Percentiles rank a stretch among this genome's conserved stretches.
phyloP scores from a whole-genome alignment of 2,329 filamentous ascomycete species.

The Penicillium olsonii region DNA sequence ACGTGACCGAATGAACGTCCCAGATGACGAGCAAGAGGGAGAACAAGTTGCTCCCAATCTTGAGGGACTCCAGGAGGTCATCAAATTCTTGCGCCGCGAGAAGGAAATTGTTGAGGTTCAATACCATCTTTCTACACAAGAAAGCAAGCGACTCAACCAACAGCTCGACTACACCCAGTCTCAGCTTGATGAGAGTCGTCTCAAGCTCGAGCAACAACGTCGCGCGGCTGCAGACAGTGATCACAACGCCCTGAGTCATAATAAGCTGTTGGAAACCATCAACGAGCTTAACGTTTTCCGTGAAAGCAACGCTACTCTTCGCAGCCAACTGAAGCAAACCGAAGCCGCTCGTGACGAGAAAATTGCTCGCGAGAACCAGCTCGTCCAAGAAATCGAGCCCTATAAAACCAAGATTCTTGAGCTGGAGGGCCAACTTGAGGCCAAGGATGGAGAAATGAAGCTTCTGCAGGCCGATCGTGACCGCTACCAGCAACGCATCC shows the following conservation, averaged over 20 bases:
- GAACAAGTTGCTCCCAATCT: slow-evolving; percentile 56
- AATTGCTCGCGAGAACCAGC: slow-evolving; percentile 70
- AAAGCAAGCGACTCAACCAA: slow-evolving; percentile 84
- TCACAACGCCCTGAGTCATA: slow-evolving; percentile 74
- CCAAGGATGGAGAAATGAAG: slow-evolving; percentile 83
- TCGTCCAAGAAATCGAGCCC: slow-evolving; percentile 76
- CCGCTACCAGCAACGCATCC: slow-evolving; percentile 91
- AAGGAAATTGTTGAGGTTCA: slow-evolving; percentile 99
- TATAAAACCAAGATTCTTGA: slow-evolving; percentile 78
- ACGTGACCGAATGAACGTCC: slow-evolving; percentile 64
- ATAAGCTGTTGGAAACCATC: slow-evolving; percentile 89
- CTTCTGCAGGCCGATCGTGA: slow-evolving; percentile 89
- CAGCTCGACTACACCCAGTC: slow-evolving; percentile 84
- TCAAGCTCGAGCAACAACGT: slow-evolving; percentile 90
- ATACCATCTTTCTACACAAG: slow-evolving; percentile 83
- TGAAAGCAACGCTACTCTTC: slow-evolving; percentile 88
- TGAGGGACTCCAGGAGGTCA: slow-evolving; percentile 84
- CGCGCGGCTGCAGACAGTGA: slow-evolving; percentile 72
- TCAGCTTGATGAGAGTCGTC: slow-evolving; percentile 82
- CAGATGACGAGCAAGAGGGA: slow-evolving; percentile 50
- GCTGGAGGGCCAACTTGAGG: slow-evolving; percentile 76
- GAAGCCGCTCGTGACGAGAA: slow-evolving; percentile 76
- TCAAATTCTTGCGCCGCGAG: slow-evolving; percentile 86
- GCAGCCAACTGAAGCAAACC: slow-evolving; percentile 79
- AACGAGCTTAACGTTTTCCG: slow-evolving; percentile 95